A percentile compares a stretch with the other conserved stretches of the same genome.
phyloP scores from a whole-genome alignment of 2,329 filamentous ascomycete genomes.

The Colletotrichum paranaense region DNA sequence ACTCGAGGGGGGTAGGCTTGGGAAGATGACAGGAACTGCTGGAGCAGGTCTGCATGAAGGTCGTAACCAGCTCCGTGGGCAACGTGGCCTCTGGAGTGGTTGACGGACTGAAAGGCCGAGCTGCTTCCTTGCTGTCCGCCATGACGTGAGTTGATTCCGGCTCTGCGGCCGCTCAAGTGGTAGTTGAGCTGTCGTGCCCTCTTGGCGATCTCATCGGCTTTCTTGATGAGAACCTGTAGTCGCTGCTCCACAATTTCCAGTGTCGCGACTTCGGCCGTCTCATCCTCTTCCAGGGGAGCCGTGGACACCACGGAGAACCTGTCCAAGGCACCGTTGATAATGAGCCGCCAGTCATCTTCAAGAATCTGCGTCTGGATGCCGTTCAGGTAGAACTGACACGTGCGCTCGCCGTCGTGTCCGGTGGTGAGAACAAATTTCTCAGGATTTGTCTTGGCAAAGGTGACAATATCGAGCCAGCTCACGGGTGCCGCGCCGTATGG shows the following conservation, averaged over 20 bases:
- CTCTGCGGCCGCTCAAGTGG: conserved; percentile 78
- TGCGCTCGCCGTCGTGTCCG: conserved; percentile 73
- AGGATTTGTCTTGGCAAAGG: conserved; percentile 84
- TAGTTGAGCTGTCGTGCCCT: conserved; percentile 82
- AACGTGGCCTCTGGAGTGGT: conserved; percentile 41
- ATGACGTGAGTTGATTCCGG: conserved; percentile 76
- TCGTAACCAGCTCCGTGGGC: conserved; percentile 52
- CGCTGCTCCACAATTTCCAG: conserved; percentile 86
- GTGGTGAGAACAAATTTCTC: conserved; percentile 81
- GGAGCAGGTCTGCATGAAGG: conserved; percentile 65
- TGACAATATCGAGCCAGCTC: conserved; percentile 87
- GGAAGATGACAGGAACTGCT: conserved; percentile 58
- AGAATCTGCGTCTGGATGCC: conserved; percentile 85
- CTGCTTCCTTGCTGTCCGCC: conserved; percentile 51
- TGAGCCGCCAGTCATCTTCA: conserved; percentile 88
- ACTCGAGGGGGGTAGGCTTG: conserved; percentile 36
- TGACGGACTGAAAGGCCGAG: conserved; percentile 50
- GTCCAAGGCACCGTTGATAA: conserved; percentile 84
- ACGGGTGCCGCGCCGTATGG: conserved; percentile 66
- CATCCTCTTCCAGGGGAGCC: conserved; percentile 85
- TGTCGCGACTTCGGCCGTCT: conserved; percentile 85
- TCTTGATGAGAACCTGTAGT: conserved; percentile 80
- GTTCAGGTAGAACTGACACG: conserved; percentile 86
- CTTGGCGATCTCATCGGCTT: conserved; percentile 77
- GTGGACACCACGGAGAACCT: conserved; percentile 78